Conservation (phyloP, 176 grass and related monocot species). For the Eragrostis nindensis region DNA sequence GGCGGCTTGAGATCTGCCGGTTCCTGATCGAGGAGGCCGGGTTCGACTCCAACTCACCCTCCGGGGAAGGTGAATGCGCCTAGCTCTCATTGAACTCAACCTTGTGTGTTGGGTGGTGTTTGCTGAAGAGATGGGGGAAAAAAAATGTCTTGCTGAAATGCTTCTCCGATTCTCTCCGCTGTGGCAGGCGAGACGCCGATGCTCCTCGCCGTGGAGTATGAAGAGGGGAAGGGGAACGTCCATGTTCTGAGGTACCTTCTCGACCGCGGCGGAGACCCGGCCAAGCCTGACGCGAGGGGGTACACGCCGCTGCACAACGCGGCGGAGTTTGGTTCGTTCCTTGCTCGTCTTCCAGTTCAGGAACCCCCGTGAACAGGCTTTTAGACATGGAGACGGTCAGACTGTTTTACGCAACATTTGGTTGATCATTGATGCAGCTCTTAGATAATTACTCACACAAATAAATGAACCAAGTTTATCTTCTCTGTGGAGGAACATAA, state of each 20-base stretch:
- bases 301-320: slow-evolving; percentile 46
- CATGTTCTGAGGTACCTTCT: slow-evolving; percentile 39
- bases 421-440: too few relatives aligned
- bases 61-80: neutral
- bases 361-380: too few relatives aligned
- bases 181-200: slow-evolving; percentile 38
- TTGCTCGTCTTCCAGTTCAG: neutral
- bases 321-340: slow-evolving; percentile 19
- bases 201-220: slow-evolving; percentile 3
- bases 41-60: slow-evolving; percentile 13
- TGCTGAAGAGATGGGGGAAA: too few relatives aligned
- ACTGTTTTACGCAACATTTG: too few relatives aligned
- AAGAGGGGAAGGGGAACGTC: neutral
- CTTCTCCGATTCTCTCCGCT: neutral
- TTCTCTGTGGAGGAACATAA: too few relatives aligned
- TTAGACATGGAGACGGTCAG: too few relatives aligned
- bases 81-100: too few relatives aligned
- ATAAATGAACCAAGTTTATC: too few relatives aligned
- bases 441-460: too few relatives aligned
- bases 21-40: slow-evolving; percentile 47
- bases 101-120: too few relatives aligned
- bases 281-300: slow-evolving; percentile 16
- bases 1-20: slow-evolving; percentile 30
- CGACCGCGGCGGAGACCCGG: slow-evolving; percentile 43
- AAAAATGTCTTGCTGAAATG: neutral